Percentiles rank a stretch among this genome's conserved stretches.
These are phyloP conservation scores for Flaveria linearis DNA, from an alignment of 129 eudicot species.

Conservation along the genomic window DNA sequence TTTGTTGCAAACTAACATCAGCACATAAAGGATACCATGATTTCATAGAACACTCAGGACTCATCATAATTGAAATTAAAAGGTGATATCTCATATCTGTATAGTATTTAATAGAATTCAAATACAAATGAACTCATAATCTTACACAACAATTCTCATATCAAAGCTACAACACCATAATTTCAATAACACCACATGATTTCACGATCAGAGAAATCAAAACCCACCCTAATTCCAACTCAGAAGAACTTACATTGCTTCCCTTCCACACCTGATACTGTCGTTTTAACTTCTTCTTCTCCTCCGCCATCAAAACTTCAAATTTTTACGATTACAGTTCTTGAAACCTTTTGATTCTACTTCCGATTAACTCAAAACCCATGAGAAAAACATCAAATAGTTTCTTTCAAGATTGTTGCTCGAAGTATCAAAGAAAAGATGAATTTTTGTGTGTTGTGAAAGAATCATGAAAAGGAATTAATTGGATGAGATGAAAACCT, in stretches of 20 bases:
- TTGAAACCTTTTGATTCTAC: constrained; percentile 2
- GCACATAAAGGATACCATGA: background rate
- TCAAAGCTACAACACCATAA: background rate
- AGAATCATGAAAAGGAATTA: background rate
- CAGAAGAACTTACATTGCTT: constrained; percentile 67
- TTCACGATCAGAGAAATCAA: too few relatives aligned
- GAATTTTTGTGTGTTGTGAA: background rate
- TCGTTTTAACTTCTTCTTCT: constrained; percentile 41
- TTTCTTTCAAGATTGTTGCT: background rate
- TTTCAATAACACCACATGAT: background rate
- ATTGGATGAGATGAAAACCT: background rate
- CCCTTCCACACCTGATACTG: constrained; percentile 93
- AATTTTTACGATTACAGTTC: background rate
- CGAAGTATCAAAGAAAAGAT: background rate
- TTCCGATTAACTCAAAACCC: constrained; percentile 21
- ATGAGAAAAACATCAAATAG: constrained; percentile 4
- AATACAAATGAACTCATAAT: background rate
- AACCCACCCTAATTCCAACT: background rate
- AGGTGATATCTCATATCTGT: background rate
- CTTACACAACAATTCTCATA: too few relatives aligned
- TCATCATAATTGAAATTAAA: background rate
- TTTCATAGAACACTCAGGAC: background rate
- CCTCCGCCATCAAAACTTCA: constrained; percentile 40
- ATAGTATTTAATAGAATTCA: too few relatives aligned
- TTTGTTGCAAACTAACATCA: constrained; percentile 2